Conservation (phyloP, 2,329 filamentous ascomycete genomes). For the Colletotrichum tropicicola region DNA sequence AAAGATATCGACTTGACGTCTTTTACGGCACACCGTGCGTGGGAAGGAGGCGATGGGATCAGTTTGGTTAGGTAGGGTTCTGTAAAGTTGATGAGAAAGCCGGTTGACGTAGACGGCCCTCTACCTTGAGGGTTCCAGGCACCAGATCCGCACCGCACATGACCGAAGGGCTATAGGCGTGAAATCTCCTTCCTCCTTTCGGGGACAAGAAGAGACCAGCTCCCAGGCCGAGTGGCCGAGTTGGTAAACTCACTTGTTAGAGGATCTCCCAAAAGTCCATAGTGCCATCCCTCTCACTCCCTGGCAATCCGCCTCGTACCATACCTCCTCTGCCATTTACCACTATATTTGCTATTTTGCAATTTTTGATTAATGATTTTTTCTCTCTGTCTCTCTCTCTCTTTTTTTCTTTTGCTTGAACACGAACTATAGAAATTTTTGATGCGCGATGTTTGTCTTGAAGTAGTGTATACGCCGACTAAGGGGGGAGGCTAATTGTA, state of each 20-base stretch:
- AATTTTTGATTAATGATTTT: not conserved
- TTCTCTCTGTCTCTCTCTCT: not conserved
- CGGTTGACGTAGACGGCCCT: not conserved
- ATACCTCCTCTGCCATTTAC: not conserved
- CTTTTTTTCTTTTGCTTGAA: no score
- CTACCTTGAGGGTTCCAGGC: not conserved
- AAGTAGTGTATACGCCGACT: no score
- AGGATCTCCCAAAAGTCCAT: not conserved
- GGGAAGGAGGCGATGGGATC: slow-evolving; percentile 18
- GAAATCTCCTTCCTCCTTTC: not conserved
- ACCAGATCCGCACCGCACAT: not conserved
- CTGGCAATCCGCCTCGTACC: no score
- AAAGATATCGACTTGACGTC: slow-evolving; percentile 22
- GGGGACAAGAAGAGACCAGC: not conserved
- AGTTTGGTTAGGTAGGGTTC: not conserved
- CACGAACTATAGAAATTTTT: no score
- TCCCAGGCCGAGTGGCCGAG: not conserved
- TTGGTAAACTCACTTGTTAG: not conserved
- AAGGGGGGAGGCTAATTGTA: no score
- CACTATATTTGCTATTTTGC: not conserved
- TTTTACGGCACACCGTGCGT: slow-evolving; percentile 27
- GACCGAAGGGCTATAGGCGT: not conserved
- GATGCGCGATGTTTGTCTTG: no score
- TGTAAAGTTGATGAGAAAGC: not conserved
- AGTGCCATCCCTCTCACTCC: not conserved